Evolutionary conservation across 305 asterid species (phyloP).

Genomic region (Caryopteris hybrid): DNA sequence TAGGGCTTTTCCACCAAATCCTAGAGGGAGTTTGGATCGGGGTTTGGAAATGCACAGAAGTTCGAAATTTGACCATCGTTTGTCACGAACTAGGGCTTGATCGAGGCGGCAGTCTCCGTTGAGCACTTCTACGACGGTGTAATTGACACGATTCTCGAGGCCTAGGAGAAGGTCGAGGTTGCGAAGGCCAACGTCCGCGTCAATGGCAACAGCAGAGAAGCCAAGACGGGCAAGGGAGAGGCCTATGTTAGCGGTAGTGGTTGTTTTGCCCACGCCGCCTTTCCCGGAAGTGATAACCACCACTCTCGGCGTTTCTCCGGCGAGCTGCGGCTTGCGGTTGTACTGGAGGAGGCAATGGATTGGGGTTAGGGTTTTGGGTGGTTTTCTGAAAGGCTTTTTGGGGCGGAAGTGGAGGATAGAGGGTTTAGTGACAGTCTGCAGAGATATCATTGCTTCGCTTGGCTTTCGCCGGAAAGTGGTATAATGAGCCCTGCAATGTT

Average conservation of each 20-base stretch:
- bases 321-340: conserved; percentile 92
- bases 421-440: conserved; percentile 48
- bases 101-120: conserved; percentile 98
- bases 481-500: conserved; percentile 7
- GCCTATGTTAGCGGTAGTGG: conserved; percentile 95
- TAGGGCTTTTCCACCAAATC: conserved; percentile 91
- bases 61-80: conserved; percentile 91
- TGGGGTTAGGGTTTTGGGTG: conserved; percentile 37
- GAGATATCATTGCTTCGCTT: conserved; percentile 42
- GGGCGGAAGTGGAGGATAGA: conserved; percentile 36
- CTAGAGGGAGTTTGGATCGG: conserved; percentile 80
- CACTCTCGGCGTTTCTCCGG: conserved; percentile 85
- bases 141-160: conserved; percentile 89
- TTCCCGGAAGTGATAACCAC: conserved; percentile 96
- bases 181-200: conserved; percentile 95
- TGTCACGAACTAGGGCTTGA: conserved; percentile 90
- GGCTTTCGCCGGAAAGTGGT: conserved; percentile 20
- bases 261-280: conserved; percentile 96
- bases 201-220: conserved; percentile 89
- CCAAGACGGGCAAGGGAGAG: conserved; percentile 87
- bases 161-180: conserved; percentile 94
- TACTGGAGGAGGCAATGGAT: conserved; percentile 70
- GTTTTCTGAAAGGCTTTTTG: conserved; percentile 34
- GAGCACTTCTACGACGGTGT: conserved; percentile 92
- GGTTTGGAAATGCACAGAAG: conserved; percentile 92